Evolutionary conservation across 2,329 filamentous ascomycete species (phyloP).

Genomic region (Cytospora schulzeri): DNA sequence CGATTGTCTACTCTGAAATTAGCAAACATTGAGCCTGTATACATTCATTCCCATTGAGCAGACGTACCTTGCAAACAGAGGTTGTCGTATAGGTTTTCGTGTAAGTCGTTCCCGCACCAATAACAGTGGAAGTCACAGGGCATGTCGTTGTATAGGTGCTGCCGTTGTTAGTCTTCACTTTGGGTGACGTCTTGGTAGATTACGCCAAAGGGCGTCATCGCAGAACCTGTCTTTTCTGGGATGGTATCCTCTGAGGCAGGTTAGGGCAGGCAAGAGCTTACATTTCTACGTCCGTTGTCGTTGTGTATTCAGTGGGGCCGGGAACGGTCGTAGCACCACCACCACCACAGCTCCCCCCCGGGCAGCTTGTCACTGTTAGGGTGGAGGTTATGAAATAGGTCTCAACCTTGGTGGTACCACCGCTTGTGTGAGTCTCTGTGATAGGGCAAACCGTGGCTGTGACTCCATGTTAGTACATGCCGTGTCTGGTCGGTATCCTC

Average conservation of each 20-base stretch:
- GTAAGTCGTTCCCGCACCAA: slow-evolving; percentile 40
- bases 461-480: slow-evolving; percentile 38
- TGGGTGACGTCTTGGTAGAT: neutral
- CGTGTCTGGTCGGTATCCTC: neutral
- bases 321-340: slow-evolving; percentile 40
- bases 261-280: slow-evolving; percentile 5
- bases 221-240: neutral
- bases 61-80: slow-evolving; percentile 40
- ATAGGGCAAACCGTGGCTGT: slow-evolving; percentile 50
- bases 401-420: slow-evolving; percentile 44
- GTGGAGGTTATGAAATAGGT: slow-evolving; percentile 49
- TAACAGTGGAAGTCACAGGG: slow-evolving; percentile 41
- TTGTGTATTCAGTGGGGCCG: slow-evolving; percentile 38
- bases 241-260: neutral
- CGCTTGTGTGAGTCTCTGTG: slow-evolving; percentile 44
- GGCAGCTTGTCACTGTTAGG: slow-evolving; percentile 44
- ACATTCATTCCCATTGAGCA: slow-evolving; percentile 28
- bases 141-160: slow-evolving; percentile 43
- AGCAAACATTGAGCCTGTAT: slow-evolving; percentile 33
- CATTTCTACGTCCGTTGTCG: slow-evolving; percentile 36
- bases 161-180: slow-evolving; percentile 26
- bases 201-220: no score
- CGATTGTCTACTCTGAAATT: slow-evolving; percentile 33
- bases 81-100: slow-evolving; percentile 47
- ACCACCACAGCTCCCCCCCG: slow-evolving; percentile 38